phyloP scores from a whole-genome alignment of 1,139 yeast species.

The Yamadazyma oceani region DNA sequence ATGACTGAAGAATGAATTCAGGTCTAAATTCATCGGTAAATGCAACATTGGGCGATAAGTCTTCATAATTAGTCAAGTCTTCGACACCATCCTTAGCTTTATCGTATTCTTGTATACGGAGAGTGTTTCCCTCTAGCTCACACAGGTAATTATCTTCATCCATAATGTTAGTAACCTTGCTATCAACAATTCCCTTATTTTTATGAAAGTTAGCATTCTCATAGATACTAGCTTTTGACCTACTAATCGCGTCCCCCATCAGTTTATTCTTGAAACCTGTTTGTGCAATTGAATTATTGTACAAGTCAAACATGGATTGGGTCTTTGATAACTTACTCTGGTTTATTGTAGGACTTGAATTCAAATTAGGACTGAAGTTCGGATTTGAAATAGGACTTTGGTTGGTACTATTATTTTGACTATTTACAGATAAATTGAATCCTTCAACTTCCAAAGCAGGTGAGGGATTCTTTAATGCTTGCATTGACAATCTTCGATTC shows the following conservation, averaged over 20 bases:
- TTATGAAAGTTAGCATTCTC: slow-evolving; percentile 21
- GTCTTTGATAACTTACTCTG: slow-evolving; percentile 30
- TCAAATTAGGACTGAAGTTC: slow-evolving; percentile 1
- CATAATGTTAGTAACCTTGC: slow-evolving; percentile 33
- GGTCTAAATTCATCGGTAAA: slow-evolving; percentile 54
- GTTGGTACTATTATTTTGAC: slow-evolving; percentile 5
- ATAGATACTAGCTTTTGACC: slow-evolving; percentile 14
- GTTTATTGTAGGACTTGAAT: slow-evolving; percentile 14
- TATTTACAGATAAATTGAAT: slow-evolving; percentile 28
- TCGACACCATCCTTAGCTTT: neutral
- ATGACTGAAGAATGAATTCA: slow-evolving; percentile 50
- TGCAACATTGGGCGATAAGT: slow-evolving; percentile 46
- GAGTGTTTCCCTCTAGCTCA: slow-evolving; percentile 5
- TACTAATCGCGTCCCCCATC: slow-evolving; percentile 11
- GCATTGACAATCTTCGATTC: slow-evolving; percentile 30
- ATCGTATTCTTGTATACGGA: slow-evolving; percentile 5
- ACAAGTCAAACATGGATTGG: slow-evolving; percentile 41
- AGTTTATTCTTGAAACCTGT: slow-evolving; percentile 5
- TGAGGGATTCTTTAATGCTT: slow-evolving; percentile 45
- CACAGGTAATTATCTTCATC: slow-evolving; percentile 10
- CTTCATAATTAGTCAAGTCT: slow-evolving; percentile 19
- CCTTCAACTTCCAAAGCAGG: slow-evolving; percentile 50
- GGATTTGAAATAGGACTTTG: slow-evolving; percentile 7
- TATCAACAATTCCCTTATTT: slow-evolving; percentile 24
- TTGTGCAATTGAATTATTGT: slow-evolving; percentile 10